Conservation (phyloP, 306 rosid species). For the Cucurbita ficifolia region DNA sequence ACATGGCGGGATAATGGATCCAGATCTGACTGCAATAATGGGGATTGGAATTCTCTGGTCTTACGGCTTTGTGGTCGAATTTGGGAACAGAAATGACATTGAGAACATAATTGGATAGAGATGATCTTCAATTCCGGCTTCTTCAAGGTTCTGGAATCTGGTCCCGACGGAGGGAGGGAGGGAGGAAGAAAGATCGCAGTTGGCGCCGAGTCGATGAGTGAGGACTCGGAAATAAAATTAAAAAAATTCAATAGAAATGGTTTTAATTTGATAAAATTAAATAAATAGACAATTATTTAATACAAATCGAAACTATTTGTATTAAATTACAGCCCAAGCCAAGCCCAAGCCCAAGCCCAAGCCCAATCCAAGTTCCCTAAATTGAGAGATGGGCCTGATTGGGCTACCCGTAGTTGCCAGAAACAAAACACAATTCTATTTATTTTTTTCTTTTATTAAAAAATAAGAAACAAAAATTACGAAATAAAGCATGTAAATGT, state of each 20-base stretch:
- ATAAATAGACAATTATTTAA: too few species aligned
- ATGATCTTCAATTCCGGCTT: neutral
- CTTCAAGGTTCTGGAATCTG: neutral
- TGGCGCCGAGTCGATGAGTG: neutral
- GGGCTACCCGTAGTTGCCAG: neutral
- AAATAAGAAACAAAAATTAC: too few species aligned
- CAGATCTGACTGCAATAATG: neutral
- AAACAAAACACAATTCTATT: neutral
- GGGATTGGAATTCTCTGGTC: neutral
- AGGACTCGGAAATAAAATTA: neutral
- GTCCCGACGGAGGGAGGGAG: neutral
- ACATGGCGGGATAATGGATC: constrained; percentile 22
- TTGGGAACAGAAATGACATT: neutral
- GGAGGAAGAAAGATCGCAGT: neutral
- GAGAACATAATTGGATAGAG: neutral
- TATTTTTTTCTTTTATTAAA: too few species aligned
- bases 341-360: too few species aligned
- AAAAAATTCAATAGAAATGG: too few species aligned
- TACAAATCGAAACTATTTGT: too few species aligned
- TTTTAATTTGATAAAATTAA: too few species aligned
- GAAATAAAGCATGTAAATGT: too few species aligned
- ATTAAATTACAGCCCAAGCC: too few species aligned
- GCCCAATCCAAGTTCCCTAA: neutral
- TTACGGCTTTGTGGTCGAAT: neutral
- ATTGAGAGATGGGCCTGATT: neutral